Conservation (phyloP, 2,329 filamentous ascomycete species). For the Teratosphaeria nubilosa region DNA sequence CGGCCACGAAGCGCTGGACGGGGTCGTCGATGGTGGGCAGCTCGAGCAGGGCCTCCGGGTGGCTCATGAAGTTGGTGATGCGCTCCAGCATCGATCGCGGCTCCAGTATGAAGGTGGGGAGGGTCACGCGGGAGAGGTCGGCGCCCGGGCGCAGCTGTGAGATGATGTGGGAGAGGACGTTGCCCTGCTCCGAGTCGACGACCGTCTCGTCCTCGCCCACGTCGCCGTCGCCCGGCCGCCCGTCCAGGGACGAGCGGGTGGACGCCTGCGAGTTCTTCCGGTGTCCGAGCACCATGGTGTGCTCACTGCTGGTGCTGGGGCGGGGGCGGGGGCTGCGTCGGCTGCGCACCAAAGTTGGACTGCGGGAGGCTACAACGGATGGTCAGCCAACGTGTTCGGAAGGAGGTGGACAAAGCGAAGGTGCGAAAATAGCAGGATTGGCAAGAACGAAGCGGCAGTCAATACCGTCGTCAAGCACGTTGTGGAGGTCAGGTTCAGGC, state of each 20-base stretch:
- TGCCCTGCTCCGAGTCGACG: conserved; percentile 87
- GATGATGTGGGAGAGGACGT: conserved; percentile 94
- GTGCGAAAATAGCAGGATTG: not conserved
- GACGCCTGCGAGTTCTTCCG: conserved; percentile 35
- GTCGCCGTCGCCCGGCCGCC: conserved; percentile 27
- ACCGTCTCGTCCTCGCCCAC: conserved; percentile 52
- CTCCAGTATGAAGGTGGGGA: conserved; percentile 96
- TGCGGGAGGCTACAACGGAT: not conserved
- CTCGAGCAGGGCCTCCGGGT: conserved; percentile 86
- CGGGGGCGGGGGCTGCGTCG: too few relatives aligned
- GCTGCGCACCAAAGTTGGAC: too few relatives aligned
- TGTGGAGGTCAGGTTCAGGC: not conserved
- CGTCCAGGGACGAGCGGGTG: conserved; percentile 34
- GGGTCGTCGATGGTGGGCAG: conserved; percentile 86
- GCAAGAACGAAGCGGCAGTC: not conserved
- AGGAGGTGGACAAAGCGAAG: not conserved
- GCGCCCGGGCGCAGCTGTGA: conserved; percentile 91
- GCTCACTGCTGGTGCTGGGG: not conserved
- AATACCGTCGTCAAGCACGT: not conserved
- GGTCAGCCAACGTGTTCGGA: not conserved
- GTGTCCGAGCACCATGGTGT: conserved; percentile 38
- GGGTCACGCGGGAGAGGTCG: conserved; percentile 83
- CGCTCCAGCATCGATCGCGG: conserved; percentile 95
- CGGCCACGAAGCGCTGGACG: conserved; percentile 77
- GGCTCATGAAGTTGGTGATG: conserved; percentile 99